These are phyloP conservation scores for Phytophthora niederhauseri DNA, from an alignment of 352 stramenopile genomes.

Conservation along the genomic window DNA sequence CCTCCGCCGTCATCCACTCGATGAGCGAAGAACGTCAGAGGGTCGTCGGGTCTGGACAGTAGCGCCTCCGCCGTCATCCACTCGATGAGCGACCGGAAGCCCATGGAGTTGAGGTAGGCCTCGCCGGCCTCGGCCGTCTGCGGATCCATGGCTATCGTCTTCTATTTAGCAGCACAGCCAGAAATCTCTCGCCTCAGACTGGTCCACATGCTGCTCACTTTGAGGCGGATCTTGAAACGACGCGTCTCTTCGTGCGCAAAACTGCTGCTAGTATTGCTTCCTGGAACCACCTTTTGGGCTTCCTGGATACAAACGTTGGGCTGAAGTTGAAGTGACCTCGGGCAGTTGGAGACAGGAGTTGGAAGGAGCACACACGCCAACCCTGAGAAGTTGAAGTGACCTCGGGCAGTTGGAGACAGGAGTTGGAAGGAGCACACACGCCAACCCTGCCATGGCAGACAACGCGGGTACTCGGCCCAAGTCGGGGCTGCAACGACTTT, in stretches of 20 bases:
- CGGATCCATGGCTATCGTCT: conserved; percentile 50
- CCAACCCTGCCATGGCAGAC: conserved; percentile 17
- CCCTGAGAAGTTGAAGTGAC: conserved; percentile 29
- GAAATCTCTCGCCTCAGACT: too few species aligned
- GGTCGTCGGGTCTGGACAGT: conserved; percentile 84
- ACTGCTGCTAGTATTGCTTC: not conserved
- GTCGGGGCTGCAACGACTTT: conserved; percentile 47
- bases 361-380: not conserved
- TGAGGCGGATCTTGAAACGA: conserved; percentile 22
- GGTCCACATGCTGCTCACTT: not conserved
- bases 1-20: conserved; percentile 92
- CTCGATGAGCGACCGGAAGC: conserved; percentile 92
- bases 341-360: conserved; percentile 6
- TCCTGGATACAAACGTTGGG: not conserved
- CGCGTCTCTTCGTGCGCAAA: conserved; percentile 34
- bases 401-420: conserved; percentile 4
- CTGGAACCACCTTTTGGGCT: not conserved
- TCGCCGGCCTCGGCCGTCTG: conserved; percentile 83
- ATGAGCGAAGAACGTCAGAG: conserved; percentile 90
- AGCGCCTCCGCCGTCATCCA: conserved; percentile 91
- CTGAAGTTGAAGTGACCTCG: conserved; percentile 28
- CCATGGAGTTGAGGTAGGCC: conserved; percentile 88
- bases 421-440: not conserved
- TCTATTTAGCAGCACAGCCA: too few species aligned
- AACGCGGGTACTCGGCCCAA: conserved; percentile 7